These are phyloP conservation scores for Colletotrichum lentis DNA, from an alignment of 2,329 filamentous ascomycete genomes.

Conservation along the genomic window DNA sequence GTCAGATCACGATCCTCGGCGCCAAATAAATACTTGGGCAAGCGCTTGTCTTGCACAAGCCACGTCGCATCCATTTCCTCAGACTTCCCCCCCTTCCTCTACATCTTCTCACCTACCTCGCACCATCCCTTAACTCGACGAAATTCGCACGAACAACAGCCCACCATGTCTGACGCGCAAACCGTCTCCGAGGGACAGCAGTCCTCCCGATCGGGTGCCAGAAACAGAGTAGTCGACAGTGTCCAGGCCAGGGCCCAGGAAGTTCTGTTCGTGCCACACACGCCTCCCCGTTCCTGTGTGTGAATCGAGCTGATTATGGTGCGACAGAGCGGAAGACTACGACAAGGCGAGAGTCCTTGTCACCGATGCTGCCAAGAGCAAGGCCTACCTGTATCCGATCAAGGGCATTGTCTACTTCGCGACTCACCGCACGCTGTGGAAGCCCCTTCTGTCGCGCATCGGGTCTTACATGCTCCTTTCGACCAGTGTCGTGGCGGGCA, in stretches of 20 bases:
- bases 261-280: slow-evolving; percentile 52
- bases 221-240: slow-evolving; percentile 47
- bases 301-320: slow-evolving; percentile 31
- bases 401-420: slow-evolving; percentile 71
- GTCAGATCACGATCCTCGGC: slow-evolving; percentile 32
- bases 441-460: slow-evolving; percentile 64
- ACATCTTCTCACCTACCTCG: neutral
- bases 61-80: neutral
- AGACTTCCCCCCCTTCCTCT: slow-evolving; percentile 3
- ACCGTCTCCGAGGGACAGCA: slow-evolving; percentile 26
- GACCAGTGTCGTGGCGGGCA: slow-evolving; percentile 73
- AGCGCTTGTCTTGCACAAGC: neutral
- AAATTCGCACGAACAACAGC: neutral
- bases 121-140: neutral
- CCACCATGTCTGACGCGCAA: slow-evolving; percentile 29
- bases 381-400: slow-evolving; percentile 79
- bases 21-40: slow-evolving; percentile 24
- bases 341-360: slow-evolving; percentile 70
- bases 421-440: slow-evolving; percentile 65
- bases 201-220: slow-evolving; percentile 15
- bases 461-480: slow-evolving; percentile 74
- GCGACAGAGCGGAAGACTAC: slow-evolving; percentile 71
- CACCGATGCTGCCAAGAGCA: slow-evolving; percentile 75
- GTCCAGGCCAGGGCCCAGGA: slow-evolving; percentile 59
- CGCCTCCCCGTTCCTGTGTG: too few relatives aligned